Percentiles rank a stretch among this genome's conserved stretches.
These are phyloP conservation scores for Chlorencoelia australis DNA, from an alignment of 2,329 filamentous ascomycete genomes.

Conservation along the genomic window DNA sequence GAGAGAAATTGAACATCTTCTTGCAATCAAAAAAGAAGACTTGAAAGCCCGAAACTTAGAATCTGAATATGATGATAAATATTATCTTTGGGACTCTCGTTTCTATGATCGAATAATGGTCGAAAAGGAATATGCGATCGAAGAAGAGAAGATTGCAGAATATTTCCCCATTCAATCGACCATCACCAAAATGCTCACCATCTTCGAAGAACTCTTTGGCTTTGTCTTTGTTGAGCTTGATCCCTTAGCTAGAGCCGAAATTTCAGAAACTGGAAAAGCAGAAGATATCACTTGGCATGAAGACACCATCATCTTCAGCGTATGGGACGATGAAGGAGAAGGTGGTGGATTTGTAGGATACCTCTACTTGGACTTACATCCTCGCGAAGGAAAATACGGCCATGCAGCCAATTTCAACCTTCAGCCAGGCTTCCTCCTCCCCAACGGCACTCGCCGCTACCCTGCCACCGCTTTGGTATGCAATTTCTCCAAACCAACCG, in stretches of 20 bases:
- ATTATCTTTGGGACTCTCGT: conserved; percentile 75
- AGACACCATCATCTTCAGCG: conserved; percentile 72
- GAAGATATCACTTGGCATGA: conserved; percentile 62
- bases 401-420: conserved; percentile 81
- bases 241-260: conserved; percentile 37
- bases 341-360: conserved; percentile 70
- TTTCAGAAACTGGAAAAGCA: conserved; percentile 22
- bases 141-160: conserved; percentile 71
- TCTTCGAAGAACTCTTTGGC: conserved; percentile 76
- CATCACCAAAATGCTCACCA: conserved; percentile 68
- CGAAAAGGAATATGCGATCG: conserved; percentile 69
- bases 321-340: conserved; percentile 67
- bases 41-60: conserved; percentile 45
- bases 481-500: conserved; percentile 75
- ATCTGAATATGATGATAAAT: conserved; percentile 51
- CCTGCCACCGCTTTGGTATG: conserved; percentile 73
- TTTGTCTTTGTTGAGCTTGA: conserved; percentile 55
- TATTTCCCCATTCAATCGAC: conserved; percentile 73
- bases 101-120: conserved; percentile 75
- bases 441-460: conserved; percentile 62
- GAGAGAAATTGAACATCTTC: conserved; percentile 61
- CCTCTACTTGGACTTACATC: conserved; percentile 73
- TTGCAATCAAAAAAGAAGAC: conserved; percentile 64
- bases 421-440: conserved; percentile 57
- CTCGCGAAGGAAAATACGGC: conserved; percentile 71